Evolutionary conservation across 306 rosid genomes (phyloP).

Genomic region (Rosa chinensis): DNA sequence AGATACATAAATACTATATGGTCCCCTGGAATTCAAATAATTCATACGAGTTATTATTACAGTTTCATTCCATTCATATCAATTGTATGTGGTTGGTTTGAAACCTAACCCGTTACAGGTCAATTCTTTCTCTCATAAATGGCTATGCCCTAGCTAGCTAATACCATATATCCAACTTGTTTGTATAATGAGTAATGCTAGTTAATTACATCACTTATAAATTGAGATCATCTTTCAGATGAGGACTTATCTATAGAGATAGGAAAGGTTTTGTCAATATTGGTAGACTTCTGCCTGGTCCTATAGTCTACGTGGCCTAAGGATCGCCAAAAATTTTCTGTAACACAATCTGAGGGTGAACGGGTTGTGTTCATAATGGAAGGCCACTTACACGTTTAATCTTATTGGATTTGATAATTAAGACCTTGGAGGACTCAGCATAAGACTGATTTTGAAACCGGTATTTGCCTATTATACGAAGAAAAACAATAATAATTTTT

Average conservation of each 20-base stretch:
- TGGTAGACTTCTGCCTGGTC: background rate
- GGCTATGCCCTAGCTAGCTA: slow-evolving; percentile 29
- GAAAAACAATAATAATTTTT: too few relatives aligned
- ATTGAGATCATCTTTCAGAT: background rate
- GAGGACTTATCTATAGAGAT: background rate
- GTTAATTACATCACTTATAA: slow-evolving; percentile 25
- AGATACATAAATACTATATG: background rate
- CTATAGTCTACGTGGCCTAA: background rate
- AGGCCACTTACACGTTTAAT: too few relatives aligned
- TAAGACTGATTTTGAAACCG: too few relatives aligned
- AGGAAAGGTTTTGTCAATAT: background rate
- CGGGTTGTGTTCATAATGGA: too few relatives aligned
- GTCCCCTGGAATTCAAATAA: background rate
- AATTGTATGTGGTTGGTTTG: slow-evolving; percentile 43
- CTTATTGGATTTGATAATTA: too few relatives aligned
- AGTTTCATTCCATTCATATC: background rate
- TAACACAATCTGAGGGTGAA: background rate
- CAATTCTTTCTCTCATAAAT: slow-evolving; percentile 59
- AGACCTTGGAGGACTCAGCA: too few relatives aligned
- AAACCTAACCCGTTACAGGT: slow-evolving; percentile 46
- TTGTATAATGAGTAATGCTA: background rate
- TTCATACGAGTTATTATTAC: background rate
- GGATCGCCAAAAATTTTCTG: background rate
- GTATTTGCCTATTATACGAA: too few relatives aligned
- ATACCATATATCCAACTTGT: background rate